Evolutionary conservation across 371 early-diverging fungal species (phyloP).

Genomic region (Capniomyces stellatus): DNA sequence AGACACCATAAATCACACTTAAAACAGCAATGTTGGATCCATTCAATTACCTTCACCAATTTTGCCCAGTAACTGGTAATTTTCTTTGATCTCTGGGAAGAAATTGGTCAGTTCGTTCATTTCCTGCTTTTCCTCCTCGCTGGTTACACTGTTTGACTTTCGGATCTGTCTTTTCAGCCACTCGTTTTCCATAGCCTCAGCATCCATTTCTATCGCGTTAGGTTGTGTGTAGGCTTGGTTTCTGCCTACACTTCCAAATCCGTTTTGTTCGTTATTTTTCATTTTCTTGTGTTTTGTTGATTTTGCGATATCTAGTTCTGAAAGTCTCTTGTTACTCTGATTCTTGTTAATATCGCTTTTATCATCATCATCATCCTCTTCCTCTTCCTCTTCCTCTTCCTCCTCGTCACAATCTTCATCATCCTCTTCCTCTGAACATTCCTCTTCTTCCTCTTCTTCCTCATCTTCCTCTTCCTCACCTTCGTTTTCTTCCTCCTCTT

Average conservation of each 20-base stretch:
- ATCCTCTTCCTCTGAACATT: slow-evolving; percentile 3
- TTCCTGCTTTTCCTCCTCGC: neutral
- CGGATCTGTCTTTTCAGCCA: neutral
- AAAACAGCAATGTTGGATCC: too few relatives aligned
- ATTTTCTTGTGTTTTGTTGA: too few relatives aligned
- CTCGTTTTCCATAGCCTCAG: neutral
- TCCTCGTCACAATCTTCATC: neutral
- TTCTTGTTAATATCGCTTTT: slow-evolving; percentile 9
- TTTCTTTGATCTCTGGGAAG: slow-evolving; percentile 31
- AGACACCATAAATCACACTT: too few relatives aligned
- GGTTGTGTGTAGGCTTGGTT: too few relatives aligned
- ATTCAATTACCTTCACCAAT: slow-evolving; percentile 75
- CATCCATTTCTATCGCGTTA: too few relatives aligned
- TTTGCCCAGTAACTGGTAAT: slow-evolving; percentile 46
- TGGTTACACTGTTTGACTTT: neutral
- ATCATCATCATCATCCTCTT: slow-evolving; percentile 8
- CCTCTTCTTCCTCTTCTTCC: slow-evolving; percentile 5
- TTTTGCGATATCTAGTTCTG: too few relatives aligned
- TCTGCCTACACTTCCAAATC: too few relatives aligned
- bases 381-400: slow-evolving; percentile 18
- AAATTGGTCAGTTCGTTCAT: slow-evolving; percentile 24
- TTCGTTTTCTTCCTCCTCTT: slow-evolving; percentile 2
- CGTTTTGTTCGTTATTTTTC: too few relatives aligned
- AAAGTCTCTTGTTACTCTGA: slow-evolving; percentile 6
- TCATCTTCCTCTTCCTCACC: slow-evolving; percentile 11